phyloP scores from a whole-genome alignment of 75 land plant species.

The Pinus tabuliformis region DNA sequence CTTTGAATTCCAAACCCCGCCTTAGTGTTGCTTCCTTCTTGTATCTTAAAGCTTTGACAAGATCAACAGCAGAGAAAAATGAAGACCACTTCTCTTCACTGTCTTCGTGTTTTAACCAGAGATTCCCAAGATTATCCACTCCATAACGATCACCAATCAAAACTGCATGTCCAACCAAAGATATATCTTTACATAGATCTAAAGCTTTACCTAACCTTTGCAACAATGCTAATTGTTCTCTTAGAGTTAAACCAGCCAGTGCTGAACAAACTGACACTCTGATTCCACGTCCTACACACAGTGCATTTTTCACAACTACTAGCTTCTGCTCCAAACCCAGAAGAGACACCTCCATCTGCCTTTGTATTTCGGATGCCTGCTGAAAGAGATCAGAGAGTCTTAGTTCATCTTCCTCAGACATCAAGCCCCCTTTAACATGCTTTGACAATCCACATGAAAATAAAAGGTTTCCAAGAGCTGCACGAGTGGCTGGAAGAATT shows the following conservation, averaged over 20 bases:
- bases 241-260: slow-evolving; percentile 11
- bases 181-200: slow-evolving; percentile 19
- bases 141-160: slow-evolving; percentile 43
- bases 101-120: slow-evolving; percentile 33
- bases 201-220: slow-evolving; percentile 26
- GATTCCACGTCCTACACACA: slow-evolving; percentile 39
- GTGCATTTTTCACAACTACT: slow-evolving; percentile 32
- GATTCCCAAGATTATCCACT: slow-evolving; percentile 40
- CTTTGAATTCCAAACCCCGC: slow-evolving; percentile 24
- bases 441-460: slow-evolving; percentile 36
- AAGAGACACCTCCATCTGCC: slow-evolving; percentile 31
- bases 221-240: slow-evolving; percentile 21
- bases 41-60: slow-evolving; percentile 13
- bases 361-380: slow-evolving; percentile 46
- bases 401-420: slow-evolving; percentile 15
- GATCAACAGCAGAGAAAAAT: slow-evolving; percentile 24
- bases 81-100: slow-evolving; percentile 24
- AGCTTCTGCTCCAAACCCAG: slow-evolving; percentile 28
- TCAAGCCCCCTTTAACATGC: slow-evolving; percentile 23
- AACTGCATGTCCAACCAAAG: slow-evolving; percentile 25
- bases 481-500: slow-evolving; percentile 25
- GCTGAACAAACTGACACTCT: slow-evolving; percentile 33
- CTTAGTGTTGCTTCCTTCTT: slow-evolving; percentile 20
- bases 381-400: slow-evolving; percentile 45
- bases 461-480: slow-evolving; percentile 29